Evolutionary conservation across 2,329 filamentous ascomycete genomes (phyloP), one percentile per base, ranked within the genome.

Genomic region (Pseudomassariella vexata): DNA sequence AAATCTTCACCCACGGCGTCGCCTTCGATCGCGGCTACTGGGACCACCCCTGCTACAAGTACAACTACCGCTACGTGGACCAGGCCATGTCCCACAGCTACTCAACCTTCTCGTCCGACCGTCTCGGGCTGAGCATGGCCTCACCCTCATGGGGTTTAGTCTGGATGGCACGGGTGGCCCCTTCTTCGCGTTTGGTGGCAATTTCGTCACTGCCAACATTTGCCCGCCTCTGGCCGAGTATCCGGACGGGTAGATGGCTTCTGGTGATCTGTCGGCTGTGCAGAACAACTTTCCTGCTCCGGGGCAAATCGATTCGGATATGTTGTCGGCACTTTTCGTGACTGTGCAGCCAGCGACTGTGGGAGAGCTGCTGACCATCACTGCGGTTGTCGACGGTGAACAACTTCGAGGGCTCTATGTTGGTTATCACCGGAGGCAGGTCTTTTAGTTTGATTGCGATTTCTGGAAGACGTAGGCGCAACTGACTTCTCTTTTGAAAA

Each of bases 41-140:
- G 76, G 74, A 82, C 48, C 51, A 73, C 9, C 51, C 72, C 1
- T 70, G 61, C 56, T 65, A 75, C 48, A 58, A 68, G 45, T 70
- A 65, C 60, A 75, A 78, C 48, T 81, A 83, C 59, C 76, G 68
- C 47, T 83, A 82, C 50, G 63, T 75, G 18, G 60, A 70, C 28
- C 54, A 56, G 9, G 77, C 78, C 2, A 21, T 35, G 7, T 18
- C 17, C 8, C 15, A 12, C 6, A 24, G 28, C 9, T 35, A 30
- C 16, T 33, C 30, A 17, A 32, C 35, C 16, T 32, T 29, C 15
- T 21, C 30, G 16, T 29, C 16, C 24, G 25, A 30, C 27, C 30
- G 35, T 9, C 26, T 29, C 11, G 30, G 35, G 16, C 23, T 32
- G 12, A 26, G 35, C 68, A 80, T 37, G 73, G 66, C 19, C 61